These are phyloP conservation scores for Coffea humblotiana DNA, from an alignment of 305 asterid genomes.

Conservation along the genomic window DNA sequence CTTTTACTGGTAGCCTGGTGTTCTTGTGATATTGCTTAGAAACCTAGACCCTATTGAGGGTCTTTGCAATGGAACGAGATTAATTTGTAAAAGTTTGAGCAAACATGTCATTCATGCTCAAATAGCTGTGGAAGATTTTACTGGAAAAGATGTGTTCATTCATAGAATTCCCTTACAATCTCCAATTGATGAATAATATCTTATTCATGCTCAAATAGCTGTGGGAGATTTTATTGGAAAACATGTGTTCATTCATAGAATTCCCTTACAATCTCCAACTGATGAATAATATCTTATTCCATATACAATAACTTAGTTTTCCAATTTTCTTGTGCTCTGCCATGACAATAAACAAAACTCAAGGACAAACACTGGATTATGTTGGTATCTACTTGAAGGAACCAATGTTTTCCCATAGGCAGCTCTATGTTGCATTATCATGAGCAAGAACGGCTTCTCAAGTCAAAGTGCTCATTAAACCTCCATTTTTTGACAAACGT, in stretches of 20 bases:
- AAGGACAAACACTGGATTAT: not conserved
- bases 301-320: not conserved
- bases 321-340: not conserved
- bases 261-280: not conserved
- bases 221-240: not conserved
- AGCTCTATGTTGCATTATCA: not conserved
- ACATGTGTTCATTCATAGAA: not conserved
- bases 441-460: too few species aligned
- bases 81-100: not conserved
- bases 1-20: too few species aligned
- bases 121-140: not conserved
- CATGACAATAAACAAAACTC: not conserved
- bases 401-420: not conserved
- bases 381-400: not conserved
- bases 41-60: slow-evolving; percentile 10
- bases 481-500: not conserved
- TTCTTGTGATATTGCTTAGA: slow-evolving; percentile 6
- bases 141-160: not conserved
- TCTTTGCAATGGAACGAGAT: slow-evolving; percentile 15
- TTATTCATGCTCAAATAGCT: not conserved
- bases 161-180: not conserved
- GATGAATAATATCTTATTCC: not conserved
- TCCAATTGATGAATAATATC: not conserved
- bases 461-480: not conserved
- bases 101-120: not conserved